Conservation (phyloP, 768 basidiomycete genomes). For the Hydnomerulius pinastri region DNA sequence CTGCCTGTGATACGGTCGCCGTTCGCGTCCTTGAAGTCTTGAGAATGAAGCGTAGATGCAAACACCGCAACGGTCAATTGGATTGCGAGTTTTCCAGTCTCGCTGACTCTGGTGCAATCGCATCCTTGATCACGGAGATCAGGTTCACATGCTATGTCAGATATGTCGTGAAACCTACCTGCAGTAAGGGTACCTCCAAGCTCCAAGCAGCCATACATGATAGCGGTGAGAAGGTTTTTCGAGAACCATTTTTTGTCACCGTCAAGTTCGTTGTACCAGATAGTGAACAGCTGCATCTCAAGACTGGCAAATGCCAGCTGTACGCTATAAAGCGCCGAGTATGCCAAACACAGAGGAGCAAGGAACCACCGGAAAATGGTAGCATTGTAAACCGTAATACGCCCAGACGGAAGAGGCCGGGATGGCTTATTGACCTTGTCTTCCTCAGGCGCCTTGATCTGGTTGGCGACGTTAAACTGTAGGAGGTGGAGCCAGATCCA, state of each 20-base stretch:
- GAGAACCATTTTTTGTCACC: slow-evolving; percentile 40
- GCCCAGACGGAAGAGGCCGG: slow-evolving; percentile 46
- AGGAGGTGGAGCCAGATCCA: slow-evolving; percentile 51
- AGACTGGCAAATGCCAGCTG: slow-evolving; percentile 35
- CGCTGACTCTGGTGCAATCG: slow-evolving; percentile 26
- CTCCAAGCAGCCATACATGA: slow-evolving; percentile 39
- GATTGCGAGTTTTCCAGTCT: slow-evolving; percentile 33
- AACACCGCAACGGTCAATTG: slow-evolving; percentile 40
- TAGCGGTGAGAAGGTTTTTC: slow-evolving; percentile 41
- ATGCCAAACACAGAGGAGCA: slow-evolving; percentile 35
- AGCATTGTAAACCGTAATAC: slow-evolving; percentile 39
- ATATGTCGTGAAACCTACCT: slow-evolving; percentile 22
- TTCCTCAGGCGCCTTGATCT: slow-evolving; percentile 42
- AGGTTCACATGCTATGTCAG: background rate
- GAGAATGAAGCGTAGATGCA: slow-evolving; percentile 48
- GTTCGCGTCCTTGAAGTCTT: slow-evolving; percentile 49
- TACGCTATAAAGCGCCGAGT: slow-evolving; percentile 35
- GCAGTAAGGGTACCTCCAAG: slow-evolving; percentile 40
- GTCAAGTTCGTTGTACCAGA: slow-evolving; percentile 41
- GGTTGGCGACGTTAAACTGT: slow-evolving; percentile 47
- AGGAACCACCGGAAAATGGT: slow-evolving; percentile 38
- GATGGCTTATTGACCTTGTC: slow-evolving; percentile 47
- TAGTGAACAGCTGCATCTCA: slow-evolving; percentile 32
- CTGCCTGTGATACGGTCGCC: slow-evolving; percentile 44
- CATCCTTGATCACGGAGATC: slow-evolving; percentile 14